These are phyloP conservation scores for Wickerhamiella sergipiensis DNA, from an alignment of 805 yeast species.

Conservation along the genomic window DNA sequence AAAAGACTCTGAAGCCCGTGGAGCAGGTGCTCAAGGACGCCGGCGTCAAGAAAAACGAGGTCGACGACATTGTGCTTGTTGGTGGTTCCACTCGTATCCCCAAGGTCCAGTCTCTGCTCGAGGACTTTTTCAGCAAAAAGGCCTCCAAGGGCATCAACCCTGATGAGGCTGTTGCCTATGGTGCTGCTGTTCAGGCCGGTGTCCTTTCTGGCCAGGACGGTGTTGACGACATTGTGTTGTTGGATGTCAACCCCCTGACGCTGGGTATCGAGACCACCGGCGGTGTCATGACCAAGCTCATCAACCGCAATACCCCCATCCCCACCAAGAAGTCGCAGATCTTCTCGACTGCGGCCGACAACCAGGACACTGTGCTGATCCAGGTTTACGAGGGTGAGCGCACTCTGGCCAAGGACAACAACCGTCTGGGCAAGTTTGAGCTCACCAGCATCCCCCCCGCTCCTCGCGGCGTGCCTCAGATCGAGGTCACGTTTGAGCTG, in stretches of 20 bases:
- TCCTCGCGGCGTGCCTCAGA: conserved; percentile 85
- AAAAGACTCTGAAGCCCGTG: conserved; percentile 90
- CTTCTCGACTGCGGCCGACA: conserved; percentile 91
- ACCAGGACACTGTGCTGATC: conserved; percentile 88
- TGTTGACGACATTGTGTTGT: conserved; percentile 74
- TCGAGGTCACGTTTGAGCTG: conserved; percentile 77
- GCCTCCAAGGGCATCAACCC: conserved; percentile 97
- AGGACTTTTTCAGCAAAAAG: conserved; percentile 81
- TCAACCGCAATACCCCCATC: conserved; percentile 87
- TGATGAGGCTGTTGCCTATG: conserved; percentile 98
- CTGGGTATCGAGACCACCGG: conserved; percentile 95
- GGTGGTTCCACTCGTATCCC: conserved; percentile 99
- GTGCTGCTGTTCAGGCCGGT: conserved; percentile 99
- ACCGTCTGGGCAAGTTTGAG: conserved; percentile 75
- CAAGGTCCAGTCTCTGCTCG: conserved; percentile 87
- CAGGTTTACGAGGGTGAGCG: conserved; percentile 96
- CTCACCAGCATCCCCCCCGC: conserved; percentile 81
- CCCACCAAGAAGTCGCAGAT: conserved; percentile 93
- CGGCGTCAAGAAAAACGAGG: conserved; percentile 70
- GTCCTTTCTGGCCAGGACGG: conserved; percentile 92
- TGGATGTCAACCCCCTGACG: conserved; percentile 90
- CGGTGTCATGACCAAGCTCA: conserved; percentile 93
- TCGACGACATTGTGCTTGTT: conserved; percentile 90
- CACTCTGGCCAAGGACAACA: conserved; percentile 87
- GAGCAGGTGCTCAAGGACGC: conserved; percentile 92